These are phyloP conservation scores for Pythium myriotylum DNA, from an alignment of 352 stramenopile genomes.

Conservation along the genomic window DNA sequence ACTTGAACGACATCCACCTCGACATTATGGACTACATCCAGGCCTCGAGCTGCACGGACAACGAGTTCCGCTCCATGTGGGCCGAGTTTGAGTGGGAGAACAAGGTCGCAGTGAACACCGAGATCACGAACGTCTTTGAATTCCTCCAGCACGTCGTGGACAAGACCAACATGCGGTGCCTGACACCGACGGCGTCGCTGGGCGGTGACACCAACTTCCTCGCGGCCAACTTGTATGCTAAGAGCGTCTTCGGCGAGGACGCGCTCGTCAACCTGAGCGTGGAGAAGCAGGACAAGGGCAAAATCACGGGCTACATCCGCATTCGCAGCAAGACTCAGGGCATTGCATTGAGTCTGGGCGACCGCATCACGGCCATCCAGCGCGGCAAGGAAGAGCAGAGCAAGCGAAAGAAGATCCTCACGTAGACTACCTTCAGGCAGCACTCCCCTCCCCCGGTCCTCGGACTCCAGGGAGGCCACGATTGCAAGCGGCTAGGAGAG, in stretches of 20 bases:
- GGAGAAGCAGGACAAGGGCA: conserved; percentile 98
- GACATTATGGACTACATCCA: conserved; percentile 99
- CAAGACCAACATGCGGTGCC: conserved; percentile 99
- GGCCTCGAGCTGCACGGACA: conserved; percentile 92
- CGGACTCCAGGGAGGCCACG: conserved; percentile 12
- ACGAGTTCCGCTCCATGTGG: conserved; percentile 99
- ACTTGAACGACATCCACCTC: conserved; percentile 99
- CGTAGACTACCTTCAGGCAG: conserved; percentile 48
- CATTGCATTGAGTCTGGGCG: conserved; percentile 98
- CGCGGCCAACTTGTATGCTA: conserved; percentile 93
- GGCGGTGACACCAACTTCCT: conserved; percentile 93
- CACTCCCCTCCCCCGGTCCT: too few relatives aligned
- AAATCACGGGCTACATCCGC: conserved; percentile 98
- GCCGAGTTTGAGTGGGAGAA: conserved; percentile 99
- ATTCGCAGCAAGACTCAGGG: conserved; percentile 99
- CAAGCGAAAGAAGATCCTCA: conserved; percentile 83
- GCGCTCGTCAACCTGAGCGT: conserved; percentile 99
- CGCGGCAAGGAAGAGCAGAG: conserved; percentile 82
- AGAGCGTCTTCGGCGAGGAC: conserved; percentile 96
- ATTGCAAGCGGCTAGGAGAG: not conserved
- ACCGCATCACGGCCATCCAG: conserved; percentile 98
- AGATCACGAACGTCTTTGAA: conserved; percentile 96
- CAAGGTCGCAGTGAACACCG: conserved; percentile 98
- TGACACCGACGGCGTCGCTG: conserved; percentile 94
- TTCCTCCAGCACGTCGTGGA: conserved; percentile 99